Base-by-base conservation (phyloP, 768 basidiomycete species). In the Amanita pallidorosea region DNA sequence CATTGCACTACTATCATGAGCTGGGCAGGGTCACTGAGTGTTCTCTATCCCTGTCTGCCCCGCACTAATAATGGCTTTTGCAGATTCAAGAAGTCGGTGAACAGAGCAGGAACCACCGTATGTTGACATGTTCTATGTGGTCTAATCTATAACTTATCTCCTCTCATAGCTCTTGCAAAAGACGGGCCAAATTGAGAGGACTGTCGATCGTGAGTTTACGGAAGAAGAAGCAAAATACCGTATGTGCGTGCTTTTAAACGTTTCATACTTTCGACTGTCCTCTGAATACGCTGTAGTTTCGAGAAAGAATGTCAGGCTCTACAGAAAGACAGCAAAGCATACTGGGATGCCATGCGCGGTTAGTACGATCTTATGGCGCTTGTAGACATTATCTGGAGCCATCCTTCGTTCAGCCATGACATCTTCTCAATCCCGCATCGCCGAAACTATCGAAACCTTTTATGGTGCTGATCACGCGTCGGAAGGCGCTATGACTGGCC, bases 111-210 rank as follows among this genome's bases (percentile, higher is more conserved):
- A 47, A 97, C 94, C 12, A 93, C 89, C 57, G 83, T 90, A 65
- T 60, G 79, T 60, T 47, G 38, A 45, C 44, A 48, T 17, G 38
- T 54, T 49, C 45, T 52, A 41, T 40, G 33, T 47, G 38, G 31
- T 49, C 50, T 8, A 35, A 51, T 49, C 49, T 51, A 56, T 52
- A 57, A 44, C 53, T 54, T 53, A 56, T 36, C 47, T 54, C 35
- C 44, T 56, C 37, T 31, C 46, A 38, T 62, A 92, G 88, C 77
- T 98, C 59, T 77, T 95, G 65, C 94, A 97, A 75, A 97, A 97
- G 80, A 95, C 94, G 1, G 95, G 95, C 51, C 94, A 97, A 68
- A 91, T 98, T 53, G 95, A 98, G 64, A 77, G 93, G 25, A 98
- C 95, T 0, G 80, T 96, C 22, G 95, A 98, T 67, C 73, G 88